A percentile compares a stretch with the other conserved stretches of the same genome.
phyloP scores from a whole-genome alignment of 2,329 filamentous ascomycete species.

The Botrytis deweyae region DNA sequence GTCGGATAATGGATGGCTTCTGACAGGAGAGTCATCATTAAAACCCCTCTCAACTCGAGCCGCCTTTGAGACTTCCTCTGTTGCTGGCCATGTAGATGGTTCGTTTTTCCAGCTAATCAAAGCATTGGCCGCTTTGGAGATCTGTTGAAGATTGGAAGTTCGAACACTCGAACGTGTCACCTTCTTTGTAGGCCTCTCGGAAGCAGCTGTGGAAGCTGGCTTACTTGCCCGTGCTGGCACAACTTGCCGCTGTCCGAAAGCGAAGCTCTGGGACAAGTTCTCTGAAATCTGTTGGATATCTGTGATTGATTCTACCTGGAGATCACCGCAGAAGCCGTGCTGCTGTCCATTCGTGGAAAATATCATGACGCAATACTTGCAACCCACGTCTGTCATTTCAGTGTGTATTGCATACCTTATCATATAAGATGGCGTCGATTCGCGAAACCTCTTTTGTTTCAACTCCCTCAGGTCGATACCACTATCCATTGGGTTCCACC shows the following conservation, averaged over 20 bases:
- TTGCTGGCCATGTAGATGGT: neutral
- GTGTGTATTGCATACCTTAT: neutral
- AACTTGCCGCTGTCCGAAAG: neutral
- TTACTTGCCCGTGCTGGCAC: neutral
- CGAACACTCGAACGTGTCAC: neutral
- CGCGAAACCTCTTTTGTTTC: neutral
- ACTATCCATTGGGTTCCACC: neutral
- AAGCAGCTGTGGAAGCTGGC: neutral
- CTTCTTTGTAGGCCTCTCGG: neutral
- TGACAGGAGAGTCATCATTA: neutral
- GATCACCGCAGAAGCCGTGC: neutral
- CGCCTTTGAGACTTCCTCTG: neutral
- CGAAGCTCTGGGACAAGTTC: constrained; percentile 3
- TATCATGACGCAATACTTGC: neutral
- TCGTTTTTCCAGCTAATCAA: too few species aligned
- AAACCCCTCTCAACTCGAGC: too few species aligned
- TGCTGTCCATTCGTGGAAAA: neutral
- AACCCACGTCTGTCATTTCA: neutral
- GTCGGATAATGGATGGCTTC: neutral
- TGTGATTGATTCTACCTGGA: neutral
- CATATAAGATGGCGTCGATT: neutral
- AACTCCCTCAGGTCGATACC: neutral
- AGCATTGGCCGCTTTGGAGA: neutral
- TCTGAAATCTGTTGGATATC: constrained; percentile 5
- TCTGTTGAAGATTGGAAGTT: too few species aligned